A percentile compares a stretch with the other conserved stretches of the same genome.
phyloP scores from a whole-genome alignment of 2,329 filamentous ascomycete species.

The Ophiocordyceps camponoti-floridani region DNA sequence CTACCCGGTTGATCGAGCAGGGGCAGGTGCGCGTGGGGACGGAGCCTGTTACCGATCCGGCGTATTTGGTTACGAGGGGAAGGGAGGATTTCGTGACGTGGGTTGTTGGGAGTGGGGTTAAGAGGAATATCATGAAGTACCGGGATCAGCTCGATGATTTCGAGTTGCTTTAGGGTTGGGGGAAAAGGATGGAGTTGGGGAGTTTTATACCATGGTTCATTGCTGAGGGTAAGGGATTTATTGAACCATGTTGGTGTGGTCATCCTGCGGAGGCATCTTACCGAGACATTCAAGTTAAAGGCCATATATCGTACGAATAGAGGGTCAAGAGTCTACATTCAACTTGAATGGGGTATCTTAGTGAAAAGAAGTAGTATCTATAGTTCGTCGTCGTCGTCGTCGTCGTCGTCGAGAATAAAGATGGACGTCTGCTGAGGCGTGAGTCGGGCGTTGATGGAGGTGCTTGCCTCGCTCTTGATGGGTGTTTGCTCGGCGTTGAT shows the following conservation, averaged over 20 bases:
- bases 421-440: constrained; percentile 13
- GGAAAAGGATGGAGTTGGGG: background rate
- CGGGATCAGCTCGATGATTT: constrained; percentile 92
- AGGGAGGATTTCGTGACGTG: constrained; percentile 97
- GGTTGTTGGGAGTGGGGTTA: constrained; percentile 93
- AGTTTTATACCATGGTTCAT: background rate
- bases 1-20: constrained; percentile 79
- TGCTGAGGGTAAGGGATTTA: too few species aligned
- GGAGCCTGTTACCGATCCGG: constrained; percentile 76
- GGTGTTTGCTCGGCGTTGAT: too few species aligned
- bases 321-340: too few species aligned
- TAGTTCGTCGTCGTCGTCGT: constrained; percentile 16
- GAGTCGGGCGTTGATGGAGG: too few species aligned
- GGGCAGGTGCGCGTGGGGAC: constrained; percentile 85
- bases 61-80: constrained; percentile 71
- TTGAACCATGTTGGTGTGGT: too few species aligned
- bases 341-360: constrained; percentile 8
- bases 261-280: background rate
- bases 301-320: too few species aligned
- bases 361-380: background rate
- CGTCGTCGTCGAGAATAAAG: constrained; percentile 19
- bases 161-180: constrained; percentile 49
- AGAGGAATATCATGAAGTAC: constrained; percentile 89
- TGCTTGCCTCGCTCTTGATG: too few species aligned
- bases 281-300: too few species aligned